These are phyloP conservation scores for Harrya chromipes DNA, from an alignment of 768 basidiomycete species.

Conservation along the genomic window DNA sequence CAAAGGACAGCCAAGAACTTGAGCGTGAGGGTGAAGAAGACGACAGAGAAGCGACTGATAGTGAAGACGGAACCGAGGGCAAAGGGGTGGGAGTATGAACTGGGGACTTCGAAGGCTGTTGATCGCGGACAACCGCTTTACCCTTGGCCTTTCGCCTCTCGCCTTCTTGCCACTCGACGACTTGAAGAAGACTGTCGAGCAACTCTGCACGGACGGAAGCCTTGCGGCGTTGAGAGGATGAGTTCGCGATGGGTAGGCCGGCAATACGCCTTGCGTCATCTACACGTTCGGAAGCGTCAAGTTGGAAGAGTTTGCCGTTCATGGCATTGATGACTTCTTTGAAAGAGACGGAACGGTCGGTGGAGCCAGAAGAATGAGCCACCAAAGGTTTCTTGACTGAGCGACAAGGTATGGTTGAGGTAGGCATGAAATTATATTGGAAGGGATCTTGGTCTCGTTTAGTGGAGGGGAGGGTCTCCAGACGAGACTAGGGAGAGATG, in stretches of 20 bases:
- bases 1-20: constrained; percentile 43
- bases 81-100: constrained; percentile 15
- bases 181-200: constrained; percentile 42
- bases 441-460: constrained; percentile 27
- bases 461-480: constrained; percentile 3
- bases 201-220: constrained; percentile 33
- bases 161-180: constrained; percentile 41
- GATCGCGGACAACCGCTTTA: constrained; percentile 37
- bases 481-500: constrained; percentile 13
- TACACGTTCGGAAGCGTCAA: constrained; percentile 32
- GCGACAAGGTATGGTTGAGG: constrained; percentile 20
- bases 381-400: constrained; percentile 10
- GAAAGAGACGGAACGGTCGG: constrained; percentile 46
- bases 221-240: constrained; percentile 18
- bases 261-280: constrained; percentile 31
- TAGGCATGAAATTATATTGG: constrained; percentile 33
- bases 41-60: constrained; percentile 22
- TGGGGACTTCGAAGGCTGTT: constrained; percentile 10
- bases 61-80: constrained; percentile 20
- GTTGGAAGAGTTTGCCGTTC: constrained; percentile 56
- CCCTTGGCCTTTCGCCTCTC: constrained; percentile 39
- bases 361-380: constrained; percentile 10
- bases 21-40: constrained; percentile 35
- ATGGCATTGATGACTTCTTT: constrained; percentile 55
- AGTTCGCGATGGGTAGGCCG: constrained; percentile 19